Base-by-base conservation (phyloP, 805 yeast genomes). In the Ogataea degrootiae region DNA sequence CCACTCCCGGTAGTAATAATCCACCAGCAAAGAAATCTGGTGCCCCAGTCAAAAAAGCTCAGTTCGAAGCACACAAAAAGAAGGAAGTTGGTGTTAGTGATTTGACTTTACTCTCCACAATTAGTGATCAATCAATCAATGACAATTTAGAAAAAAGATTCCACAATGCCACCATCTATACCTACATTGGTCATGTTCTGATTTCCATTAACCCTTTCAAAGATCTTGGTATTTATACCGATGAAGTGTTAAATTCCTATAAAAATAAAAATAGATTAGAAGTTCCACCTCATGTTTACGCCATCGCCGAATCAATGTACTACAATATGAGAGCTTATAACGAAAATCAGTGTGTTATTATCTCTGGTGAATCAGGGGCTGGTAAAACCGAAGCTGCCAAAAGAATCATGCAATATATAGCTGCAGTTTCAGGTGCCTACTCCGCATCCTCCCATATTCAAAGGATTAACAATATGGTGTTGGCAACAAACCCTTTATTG, bases 81-180 rank as follows among this genome's bases (percentile, higher is more conserved):
- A 88, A 90, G 66, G 98, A 94, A 68, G 98, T 94, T n/a, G 99
- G 99, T 45, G 97, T 94, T 8, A 85, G 96, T 39, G 99, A 94
- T 68, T 74, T 94, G 61, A 94, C 99, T 0, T 71, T 94, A 45
- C 74, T 94, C 51, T 84, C 96, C 26, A 86, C 85, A 51, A 92
- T 94, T 60, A 77, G 94, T 40, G 97, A 94, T 65, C 96, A 89
- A 49, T 77, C 96, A 38, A 94, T 94, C 71, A 89, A 90, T 62
- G 96, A 91, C 17, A 94, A 94, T 67, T 72, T 94, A 55, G 80
- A 88, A 61, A 88, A 89, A 63, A 74, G 99, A 51, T 94, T 94
- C 66, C 80, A 85, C 70, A 90, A 90, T 61, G 94, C 87, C 23
- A 76, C 90, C 33, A 94, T 94, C 53, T 94, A 94, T 65, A 91